Base-by-base conservation (phyloP, 1,139 yeast species). In the Hyphopichia wangnamkhiaoensis region DNA sequence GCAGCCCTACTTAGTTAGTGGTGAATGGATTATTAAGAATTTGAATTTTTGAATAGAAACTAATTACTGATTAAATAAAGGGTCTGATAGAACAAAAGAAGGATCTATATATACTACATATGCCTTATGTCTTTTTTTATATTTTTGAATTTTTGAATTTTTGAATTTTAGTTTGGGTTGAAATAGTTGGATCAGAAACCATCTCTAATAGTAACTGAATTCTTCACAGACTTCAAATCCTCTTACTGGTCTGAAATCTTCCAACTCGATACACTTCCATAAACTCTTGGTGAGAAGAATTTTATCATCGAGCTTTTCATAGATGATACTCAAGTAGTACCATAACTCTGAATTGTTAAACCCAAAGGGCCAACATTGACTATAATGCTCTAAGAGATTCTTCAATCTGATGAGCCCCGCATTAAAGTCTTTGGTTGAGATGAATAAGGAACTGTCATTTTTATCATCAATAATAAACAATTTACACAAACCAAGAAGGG, bases 321-420 rank as follows among this genome's bases (percentile, higher is more conserved):
- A 84, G 27, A 85, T 71, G 49, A 74, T 65, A 3, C 90, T 79
- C 45, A 88, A 68, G 43, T 77, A 74, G 74, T 80, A 83, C 89
- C 94, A 86, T 12, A 84, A 74, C 56, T 88, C 96, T 1, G 87
- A 68, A 24, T 71, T 68, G 51, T 76, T 76, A 44, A 74, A 64
- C 2, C 88, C 94, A 31, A 46, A 69, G 51, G 55, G 82, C 78
- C 59, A 82, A 58, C 69, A 59, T 40, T 60, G 58, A 9, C 64
- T 47, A 41, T 50, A 60, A n/a, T 68, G 61, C 50, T 86, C 93
- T 40, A 89, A 66, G 38, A 80, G 62, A 39, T 79, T 74, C 56
- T 82, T 79, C 44, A 84, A 65, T 39, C 95, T 68, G 3, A 88
- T 81, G 10, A 76, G 58, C 0, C 87, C 93, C 4, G 91, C 83